Evolutionary conservation across 805 yeast genomes (phyloP).

Genomic region (Pichia gijzeniarum): DNA sequence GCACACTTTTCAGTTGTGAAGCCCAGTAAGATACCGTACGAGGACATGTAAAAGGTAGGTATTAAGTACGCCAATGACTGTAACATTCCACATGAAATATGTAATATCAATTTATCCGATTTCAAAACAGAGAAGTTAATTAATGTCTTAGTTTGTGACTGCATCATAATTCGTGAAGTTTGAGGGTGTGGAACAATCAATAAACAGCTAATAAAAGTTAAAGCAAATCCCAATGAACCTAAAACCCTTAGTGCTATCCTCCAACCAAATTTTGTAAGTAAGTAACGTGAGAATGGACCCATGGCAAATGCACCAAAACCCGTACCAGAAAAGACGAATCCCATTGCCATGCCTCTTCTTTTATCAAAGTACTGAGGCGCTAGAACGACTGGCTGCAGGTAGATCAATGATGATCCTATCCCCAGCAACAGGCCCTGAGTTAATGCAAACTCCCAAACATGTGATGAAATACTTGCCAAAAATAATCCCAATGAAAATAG

Average conservation of each 20-base stretch:
- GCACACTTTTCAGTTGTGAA: conserved; percentile 29
- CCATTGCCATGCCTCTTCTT: conserved; percentile 37
- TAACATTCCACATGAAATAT: conserved; percentile 18
- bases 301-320: conserved; percentile 41
- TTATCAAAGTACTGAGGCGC: conserved; percentile 57
- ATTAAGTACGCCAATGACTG: conserved; percentile 34
- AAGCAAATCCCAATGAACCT: conserved; percentile 25
- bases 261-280: conserved; percentile 36
- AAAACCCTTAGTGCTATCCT: conserved; percentile 29
- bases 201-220: conserved; percentile 9
- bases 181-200: conserved; percentile 3
- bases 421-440: conserved; percentile 53
- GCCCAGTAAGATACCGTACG: conserved; percentile 29
- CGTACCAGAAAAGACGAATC: conserved; percentile 35
- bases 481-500: conserved; percentile 27
- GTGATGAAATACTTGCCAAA: conserved; percentile 15
- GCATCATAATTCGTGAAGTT: not conserved
- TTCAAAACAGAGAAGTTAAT: conserved; percentile 5
- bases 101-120: conserved; percentile 1
- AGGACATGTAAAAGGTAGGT: conserved; percentile 31
- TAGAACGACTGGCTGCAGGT: conserved; percentile 42
- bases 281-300: conserved; percentile 31
- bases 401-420: conserved; percentile 42
- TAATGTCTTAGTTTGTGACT: not conserved
- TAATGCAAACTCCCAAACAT: conserved; percentile 40